Conservation (phyloP, 306 rosid genomes). For the Glycine latifolia region DNA sequence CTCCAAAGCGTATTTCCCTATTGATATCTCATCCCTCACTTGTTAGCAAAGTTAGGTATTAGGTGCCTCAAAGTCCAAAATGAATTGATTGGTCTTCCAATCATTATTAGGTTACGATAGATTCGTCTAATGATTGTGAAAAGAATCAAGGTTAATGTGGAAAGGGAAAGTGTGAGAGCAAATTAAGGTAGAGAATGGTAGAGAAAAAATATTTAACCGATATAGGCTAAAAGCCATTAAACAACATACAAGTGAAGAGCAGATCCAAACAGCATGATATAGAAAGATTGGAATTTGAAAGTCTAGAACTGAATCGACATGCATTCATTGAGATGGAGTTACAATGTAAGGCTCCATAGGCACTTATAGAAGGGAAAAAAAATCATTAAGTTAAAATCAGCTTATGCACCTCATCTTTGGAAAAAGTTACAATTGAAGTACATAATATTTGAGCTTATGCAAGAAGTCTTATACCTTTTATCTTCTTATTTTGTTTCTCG, state of each 20-base stretch:
- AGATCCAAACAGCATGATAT: not conserved
- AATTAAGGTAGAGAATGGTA: no score
- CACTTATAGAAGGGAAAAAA: not conserved
- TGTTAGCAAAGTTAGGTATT: no score
- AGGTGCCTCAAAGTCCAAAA: no score
- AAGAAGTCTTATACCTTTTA: not conserved
- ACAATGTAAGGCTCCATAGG: constrained; percentile 12
- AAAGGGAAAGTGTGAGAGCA: no score
- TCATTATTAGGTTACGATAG: no score
- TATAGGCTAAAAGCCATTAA: not conserved
- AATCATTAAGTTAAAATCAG: not conserved
- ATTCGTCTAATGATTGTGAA: no score
- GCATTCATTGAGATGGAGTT: constrained; percentile 3
- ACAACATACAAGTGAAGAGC: constrained; percentile 27
- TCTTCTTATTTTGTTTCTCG: not conserved
- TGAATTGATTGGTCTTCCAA: no score
- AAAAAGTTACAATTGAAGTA: not conserved
- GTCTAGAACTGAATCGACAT: constrained; percentile 38
- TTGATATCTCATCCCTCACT: no score
- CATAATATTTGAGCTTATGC: not conserved
- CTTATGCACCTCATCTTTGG: not conserved
- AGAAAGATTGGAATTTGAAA: constrained; percentile 20
- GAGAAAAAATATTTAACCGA: not conserved
- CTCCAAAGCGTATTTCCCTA: no score
- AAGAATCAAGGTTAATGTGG: no score